Evolutionary conservation across 148 eudicot species (phyloP), one percentile per base, ranked within the genome.

Genomic region (Vaccinium myrtillus): DNA sequence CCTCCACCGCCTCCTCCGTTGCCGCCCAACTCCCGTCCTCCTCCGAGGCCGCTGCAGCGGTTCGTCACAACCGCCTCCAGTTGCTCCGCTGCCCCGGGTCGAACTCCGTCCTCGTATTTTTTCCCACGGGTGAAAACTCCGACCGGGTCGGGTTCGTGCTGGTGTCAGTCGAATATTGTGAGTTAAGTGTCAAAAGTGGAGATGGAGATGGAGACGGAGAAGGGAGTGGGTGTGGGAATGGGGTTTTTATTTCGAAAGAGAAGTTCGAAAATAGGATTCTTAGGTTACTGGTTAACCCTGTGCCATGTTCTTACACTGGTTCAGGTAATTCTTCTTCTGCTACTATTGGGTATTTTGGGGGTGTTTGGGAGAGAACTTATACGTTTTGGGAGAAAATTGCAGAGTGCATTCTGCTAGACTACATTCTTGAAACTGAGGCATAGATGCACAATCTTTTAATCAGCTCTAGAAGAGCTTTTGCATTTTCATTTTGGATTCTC

Each of bases 111-210:
- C n/a, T 93, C n/a, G 84, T 83, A 11, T 91, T 95, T 83, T 94
- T 90, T 32, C 93, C 97, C 2, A 87, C 94, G 0, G 98, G 98
- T 39, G 70, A 78, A n/a, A 93, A 95, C 87, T 87, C 83, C 0
- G 94, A 94, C 36, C 80, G 83, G 23, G 89, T 95, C 65, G 98
- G 98, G 46, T 91, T 89, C 55, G 69, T 91, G 32, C 70, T 88
- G 27, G 51, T 91, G 61, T 77, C 84, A 2, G 84, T 88, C 23
- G 48, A 83, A 32, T 90, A 85, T 79, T 81, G 88, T 7, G 79
- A 55, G 12, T 50, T 91, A 65, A 59, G 39, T 39, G 82, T 84
- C 70, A 79, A 77, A 23, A 59, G 79, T 25, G 87, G 65, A 76
- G 70, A 55, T 4, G 82, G 84, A 19, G 90, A 78, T 80, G 74